phyloP scores from a whole-genome alignment of 1,284 basidiomycete genomes.

The Sporisorium sorghi region DNA sequence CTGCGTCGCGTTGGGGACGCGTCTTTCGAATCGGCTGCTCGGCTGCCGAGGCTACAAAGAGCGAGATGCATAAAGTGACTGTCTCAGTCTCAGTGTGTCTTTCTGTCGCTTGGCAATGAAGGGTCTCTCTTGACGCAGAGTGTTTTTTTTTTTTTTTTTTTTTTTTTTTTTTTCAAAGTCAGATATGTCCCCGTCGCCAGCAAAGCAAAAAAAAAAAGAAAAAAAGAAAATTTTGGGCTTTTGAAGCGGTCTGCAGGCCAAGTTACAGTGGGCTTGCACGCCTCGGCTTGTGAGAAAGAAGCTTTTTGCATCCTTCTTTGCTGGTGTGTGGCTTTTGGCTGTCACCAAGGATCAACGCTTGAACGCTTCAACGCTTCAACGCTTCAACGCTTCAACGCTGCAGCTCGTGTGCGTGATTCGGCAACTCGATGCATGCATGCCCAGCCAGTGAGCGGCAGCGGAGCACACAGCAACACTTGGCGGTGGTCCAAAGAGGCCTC shows the following conservation, averaged over 20 bases:
- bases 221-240: neutral
- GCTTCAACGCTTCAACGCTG: constrained; percentile 7
- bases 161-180: constrained; percentile 19
- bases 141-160: neutral
- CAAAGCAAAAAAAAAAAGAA: constrained; percentile 16
- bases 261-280: constrained; percentile 2
- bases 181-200: constrained; percentile 17
- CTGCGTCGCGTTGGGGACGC: constrained; percentile 3
- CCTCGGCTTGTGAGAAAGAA: constrained; percentile 15
- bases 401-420: constrained; percentile 10
- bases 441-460: neutral
- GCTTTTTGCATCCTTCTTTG: constrained; percentile 16
- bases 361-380: too few species aligned
- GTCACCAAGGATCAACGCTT: constrained; percentile 16
- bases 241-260: too few species aligned
- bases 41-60: neutral
- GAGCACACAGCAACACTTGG: neutral
- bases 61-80: neutral
- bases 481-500: neutral
- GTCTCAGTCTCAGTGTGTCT: constrained; percentile 7
- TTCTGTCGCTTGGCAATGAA: neutral
- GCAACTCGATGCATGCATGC: neutral
- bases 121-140: neutral
- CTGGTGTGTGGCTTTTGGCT: neutral
- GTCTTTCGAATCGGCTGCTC: neutral